phyloP scores from a whole-genome alignment of 1,284 basidiomycete genomes.

The Irpex sp. region DNA sequence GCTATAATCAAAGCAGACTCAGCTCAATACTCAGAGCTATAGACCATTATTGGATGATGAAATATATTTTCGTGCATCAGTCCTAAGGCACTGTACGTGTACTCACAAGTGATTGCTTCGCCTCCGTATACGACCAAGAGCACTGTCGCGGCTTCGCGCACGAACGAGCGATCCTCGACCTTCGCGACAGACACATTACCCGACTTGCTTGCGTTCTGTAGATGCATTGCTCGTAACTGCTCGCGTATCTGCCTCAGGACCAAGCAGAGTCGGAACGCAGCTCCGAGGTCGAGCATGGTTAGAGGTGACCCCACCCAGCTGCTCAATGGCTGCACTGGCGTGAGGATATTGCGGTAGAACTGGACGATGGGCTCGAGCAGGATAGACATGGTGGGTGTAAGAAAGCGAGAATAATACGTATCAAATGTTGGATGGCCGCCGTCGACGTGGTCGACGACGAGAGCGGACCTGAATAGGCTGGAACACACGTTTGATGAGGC shows the following conservation, averaged over 20 bases:
- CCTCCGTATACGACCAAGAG: constrained; percentile 72
- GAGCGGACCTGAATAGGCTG: background rate
- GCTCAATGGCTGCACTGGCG: constrained; percentile 61
- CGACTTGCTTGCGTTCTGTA: constrained; percentile 20
- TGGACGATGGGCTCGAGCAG: constrained; percentile 43
- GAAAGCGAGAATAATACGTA: background rate
- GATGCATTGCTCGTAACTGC: constrained; percentile 39
- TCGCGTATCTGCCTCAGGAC: constrained; percentile 66
- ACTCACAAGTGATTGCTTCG: constrained; percentile 59
- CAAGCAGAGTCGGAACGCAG: constrained; percentile 63
- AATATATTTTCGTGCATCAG: background rate
- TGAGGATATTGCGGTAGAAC: constrained; percentile 49
- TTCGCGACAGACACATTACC: constrained; percentile 14
- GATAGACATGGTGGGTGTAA: constrained; percentile 12
- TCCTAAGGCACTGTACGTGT: background rate
- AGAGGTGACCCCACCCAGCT: constrained; percentile 59
- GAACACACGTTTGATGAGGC: background rate
- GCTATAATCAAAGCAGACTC: constrained; percentile 32
- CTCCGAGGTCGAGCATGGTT: constrained; percentile 61
- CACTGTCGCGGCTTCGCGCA: constrained; percentile 52
- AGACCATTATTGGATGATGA: background rate
- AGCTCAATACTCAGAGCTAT: background rate
- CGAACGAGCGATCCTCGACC: constrained; percentile 52
- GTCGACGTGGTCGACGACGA: background rate
- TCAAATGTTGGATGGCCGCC: background rate